Evolutionary conservation across 2,329 filamentous ascomycete species (phyloP).

Genomic region (Pseudogymnoascus sp.): DNA sequence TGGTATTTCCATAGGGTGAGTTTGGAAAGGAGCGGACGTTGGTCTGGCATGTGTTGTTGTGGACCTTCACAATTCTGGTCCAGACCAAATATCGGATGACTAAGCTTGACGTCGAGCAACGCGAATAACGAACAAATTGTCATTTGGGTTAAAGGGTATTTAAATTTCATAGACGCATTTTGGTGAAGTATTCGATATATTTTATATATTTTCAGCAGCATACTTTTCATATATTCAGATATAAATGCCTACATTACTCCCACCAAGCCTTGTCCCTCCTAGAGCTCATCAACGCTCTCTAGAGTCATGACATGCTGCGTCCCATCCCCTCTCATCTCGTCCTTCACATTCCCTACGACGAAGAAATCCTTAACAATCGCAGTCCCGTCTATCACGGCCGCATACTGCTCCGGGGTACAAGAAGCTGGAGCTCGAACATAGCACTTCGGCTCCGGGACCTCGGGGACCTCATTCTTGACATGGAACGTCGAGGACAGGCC

Average conservation of each 20-base stretch:
- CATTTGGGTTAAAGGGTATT: background rate
- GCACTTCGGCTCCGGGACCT: constrained; percentile 35
- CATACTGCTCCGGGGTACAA: constrained; percentile 39
- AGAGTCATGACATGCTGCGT: background rate
- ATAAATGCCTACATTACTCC: background rate
- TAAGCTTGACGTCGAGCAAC: background rate
- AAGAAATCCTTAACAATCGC: constrained; percentile 41
- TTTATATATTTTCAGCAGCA: background rate
- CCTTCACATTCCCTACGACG: constrained; percentile 26
- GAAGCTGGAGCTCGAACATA: constrained; percentile 35
- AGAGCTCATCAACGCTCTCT: background rate
- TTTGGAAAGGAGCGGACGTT: background rate
- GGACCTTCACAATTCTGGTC: background rate
- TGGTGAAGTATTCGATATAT: background rate
- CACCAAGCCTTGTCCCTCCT: background rate
- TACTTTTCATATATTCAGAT: background rate
- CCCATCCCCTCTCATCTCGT: constrained; percentile 4
- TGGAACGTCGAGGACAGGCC: constrained; percentile 33
- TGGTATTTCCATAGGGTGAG: background rate
- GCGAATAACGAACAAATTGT: background rate
- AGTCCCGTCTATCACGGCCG: constrained; percentile 36
- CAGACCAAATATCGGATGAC: constrained; percentile 3
- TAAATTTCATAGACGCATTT: background rate
- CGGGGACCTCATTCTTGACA: constrained; percentile 36
- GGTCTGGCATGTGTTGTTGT: background rate